Base-by-base conservation (phyloP, 345 rosid species). In the Firmiana major region DNA sequence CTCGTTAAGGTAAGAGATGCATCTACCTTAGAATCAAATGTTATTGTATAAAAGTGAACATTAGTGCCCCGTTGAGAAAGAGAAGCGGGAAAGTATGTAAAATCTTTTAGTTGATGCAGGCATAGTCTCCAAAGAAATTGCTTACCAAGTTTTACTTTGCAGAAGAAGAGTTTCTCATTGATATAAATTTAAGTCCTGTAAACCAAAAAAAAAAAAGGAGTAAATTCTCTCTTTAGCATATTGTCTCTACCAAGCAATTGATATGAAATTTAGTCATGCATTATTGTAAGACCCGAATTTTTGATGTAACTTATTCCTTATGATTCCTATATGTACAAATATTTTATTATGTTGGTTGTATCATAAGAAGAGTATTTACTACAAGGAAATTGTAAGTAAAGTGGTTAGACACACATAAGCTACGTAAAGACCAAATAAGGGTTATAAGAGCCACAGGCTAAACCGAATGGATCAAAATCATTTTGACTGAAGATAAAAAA, bases 21-120 rank as follows among this genome's bases (percentile, higher is more conserved):
- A 80, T 89, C 89, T 68, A 87, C 62, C 79, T 83, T 87, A 45
- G 88, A 86, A 80, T 87, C 92, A 83, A 81, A 79, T 65, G 85
- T 82, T 78, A 71, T n/a, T 4, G 28, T 42, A 72, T 53, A 43
- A 79, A 43, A 54, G 12, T 16, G 16, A 26, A 21, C 0, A 40
- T 77, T 73, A 57, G 40, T 36, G 2, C 11, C 40, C 28, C 24
- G 12, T 40, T 4, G 38, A 45, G 17, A 75, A 45, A 38, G 46
- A 24, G 7, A 60, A 78, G 34, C 0, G 19, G 15, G 43, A 0
- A 24, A 57, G 53, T n/a, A n/a, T n/a, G n/a, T n/a, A n/a, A n/a
- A n/a, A n/a, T n/a, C n/a, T n/a, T n/a, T n/a, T n/a, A n/a, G n/a
- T n/a, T n/a, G n/a, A 69, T 68, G 53, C 43, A 26, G 46, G 53